Evolutionary conservation across 225 moss, liverwort and hornwort genomes (phyloP).

Genomic region (Lunularia cruciata): DNA sequence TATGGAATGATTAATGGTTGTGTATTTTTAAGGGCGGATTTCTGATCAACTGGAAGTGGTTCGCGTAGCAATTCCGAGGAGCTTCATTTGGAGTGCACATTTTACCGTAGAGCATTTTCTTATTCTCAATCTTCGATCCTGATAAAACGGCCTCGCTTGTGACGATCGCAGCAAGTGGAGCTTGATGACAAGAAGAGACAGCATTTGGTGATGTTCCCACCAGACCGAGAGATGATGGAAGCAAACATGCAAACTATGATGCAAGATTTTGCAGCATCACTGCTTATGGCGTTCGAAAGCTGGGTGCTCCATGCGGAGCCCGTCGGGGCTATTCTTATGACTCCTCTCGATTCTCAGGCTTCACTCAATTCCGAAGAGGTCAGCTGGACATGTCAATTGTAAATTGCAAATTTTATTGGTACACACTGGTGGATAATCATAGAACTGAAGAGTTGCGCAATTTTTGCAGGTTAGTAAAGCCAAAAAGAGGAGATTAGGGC

Average conservation of each 20-base stretch:
- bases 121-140: too few species aligned
- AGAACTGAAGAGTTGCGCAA: background rate
- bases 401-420: background rate
- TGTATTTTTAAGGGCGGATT: too few species aligned
- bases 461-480: constrained; percentile 49
- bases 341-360: constrained; percentile 94
- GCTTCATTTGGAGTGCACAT: too few species aligned
- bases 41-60: too few species aligned
- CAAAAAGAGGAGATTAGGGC: constrained; percentile 88
- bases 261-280: constrained; percentile 94
- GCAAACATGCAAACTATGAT: constrained; percentile 90
- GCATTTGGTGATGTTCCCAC: constrained; percentile 82
- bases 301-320: constrained; percentile 94
- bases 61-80: too few species aligned
- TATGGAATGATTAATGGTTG: too few species aligned
- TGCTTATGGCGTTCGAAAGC: constrained; percentile 97
- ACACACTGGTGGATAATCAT: background rate
- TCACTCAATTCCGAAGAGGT: constrained; percentile 98
- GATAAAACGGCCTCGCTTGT: background rate
- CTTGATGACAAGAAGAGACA: constrained; percentile 83
- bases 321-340: constrained; percentile 64
- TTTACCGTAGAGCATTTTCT: too few species aligned
- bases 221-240: constrained; percentile 76
- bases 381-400: constrained; percentile 14
- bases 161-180: constrained; percentile 46